phyloP scores from a whole-genome alignment of 306 rosid species.

The Castanea sativa region DNA sequence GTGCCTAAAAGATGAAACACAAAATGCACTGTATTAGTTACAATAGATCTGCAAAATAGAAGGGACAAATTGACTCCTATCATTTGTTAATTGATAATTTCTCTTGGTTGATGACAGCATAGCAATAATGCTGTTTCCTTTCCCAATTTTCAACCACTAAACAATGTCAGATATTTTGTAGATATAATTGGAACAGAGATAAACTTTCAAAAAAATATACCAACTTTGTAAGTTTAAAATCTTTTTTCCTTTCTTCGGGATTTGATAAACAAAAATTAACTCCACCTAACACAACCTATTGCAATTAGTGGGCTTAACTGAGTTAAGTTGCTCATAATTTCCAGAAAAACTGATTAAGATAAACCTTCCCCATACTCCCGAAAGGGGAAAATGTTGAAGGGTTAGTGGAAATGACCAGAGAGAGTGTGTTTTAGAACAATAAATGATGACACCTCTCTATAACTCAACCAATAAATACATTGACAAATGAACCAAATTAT shows the following conservation, averaged over 20 bases:
- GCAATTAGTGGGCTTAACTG: not conserved
- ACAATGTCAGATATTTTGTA: no score
- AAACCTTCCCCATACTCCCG: not conserved
- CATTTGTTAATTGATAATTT: not conserved
- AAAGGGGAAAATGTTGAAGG: not conserved
- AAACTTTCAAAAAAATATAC: no score
- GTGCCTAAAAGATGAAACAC: conserved; percentile 55
- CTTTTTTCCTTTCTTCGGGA: no score
- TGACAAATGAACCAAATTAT: not conserved
- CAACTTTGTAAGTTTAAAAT: no score
- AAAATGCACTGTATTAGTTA: not conserved
- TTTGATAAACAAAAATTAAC: no score
- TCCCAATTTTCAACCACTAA: not conserved
- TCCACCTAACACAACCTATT: not conserved
- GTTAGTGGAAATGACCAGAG: not conserved
- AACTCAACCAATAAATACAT: not conserved
- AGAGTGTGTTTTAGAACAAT: not conserved
- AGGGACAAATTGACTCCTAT: not conserved
- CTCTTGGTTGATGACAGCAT: not conserved
- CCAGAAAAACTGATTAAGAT: not conserved
- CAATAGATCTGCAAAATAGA: not conserved
- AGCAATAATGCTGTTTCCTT: not conserved
- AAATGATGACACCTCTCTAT: not conserved
- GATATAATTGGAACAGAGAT: no score
- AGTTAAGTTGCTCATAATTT: not conserved